These are phyloP conservation scores for Arabidopsis suecica DNA, from an alignment of 345 rosid genomes.

Conservation along the genomic window DNA sequence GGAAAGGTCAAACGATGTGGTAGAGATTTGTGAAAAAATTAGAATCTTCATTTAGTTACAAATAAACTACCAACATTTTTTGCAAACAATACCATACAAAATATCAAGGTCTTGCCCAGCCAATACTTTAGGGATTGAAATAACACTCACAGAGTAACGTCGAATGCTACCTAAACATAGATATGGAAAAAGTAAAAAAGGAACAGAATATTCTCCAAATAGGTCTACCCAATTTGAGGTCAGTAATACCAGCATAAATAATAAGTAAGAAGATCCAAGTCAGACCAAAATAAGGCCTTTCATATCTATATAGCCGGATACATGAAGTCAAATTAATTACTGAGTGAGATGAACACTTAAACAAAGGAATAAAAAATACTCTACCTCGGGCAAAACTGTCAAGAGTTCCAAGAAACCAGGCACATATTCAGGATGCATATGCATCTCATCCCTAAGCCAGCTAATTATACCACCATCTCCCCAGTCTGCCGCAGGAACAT, in stretches of 20 bases:
- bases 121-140: constrained; percentile 15
- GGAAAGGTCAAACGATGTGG: constrained; percentile 8
- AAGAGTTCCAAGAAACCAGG: constrained; percentile 98
- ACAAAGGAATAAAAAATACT: constrained; percentile 22
- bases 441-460: constrained; percentile 97
- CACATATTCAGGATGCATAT: constrained; percentile 83
- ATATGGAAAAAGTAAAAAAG: neutral
- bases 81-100: neutral
- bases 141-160: neutral
- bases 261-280: constrained; percentile 19
- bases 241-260: constrained; percentile 21
- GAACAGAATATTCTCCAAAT: constrained; percentile 2
- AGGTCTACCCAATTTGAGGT: constrained; percentile 26
- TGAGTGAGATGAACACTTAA: constrained; percentile 18
- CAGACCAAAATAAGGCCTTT: constrained; percentile 28
- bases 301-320: constrained; percentile 15
- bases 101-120: constrained; percentile 18
- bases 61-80: constrained; percentile 3
- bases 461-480: constrained; percentile 91
- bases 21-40: neutral
- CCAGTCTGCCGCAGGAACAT: constrained; percentile 96
- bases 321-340: constrained; percentile 2
- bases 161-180: constrained; percentile 1
- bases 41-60: neutral
- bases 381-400: constrained; percentile 96